These are phyloP conservation scores for Marchantia paleacea DNA, from an alignment of 225 moss, liverwort and hornwort species.

Conservation along the genomic window DNA sequence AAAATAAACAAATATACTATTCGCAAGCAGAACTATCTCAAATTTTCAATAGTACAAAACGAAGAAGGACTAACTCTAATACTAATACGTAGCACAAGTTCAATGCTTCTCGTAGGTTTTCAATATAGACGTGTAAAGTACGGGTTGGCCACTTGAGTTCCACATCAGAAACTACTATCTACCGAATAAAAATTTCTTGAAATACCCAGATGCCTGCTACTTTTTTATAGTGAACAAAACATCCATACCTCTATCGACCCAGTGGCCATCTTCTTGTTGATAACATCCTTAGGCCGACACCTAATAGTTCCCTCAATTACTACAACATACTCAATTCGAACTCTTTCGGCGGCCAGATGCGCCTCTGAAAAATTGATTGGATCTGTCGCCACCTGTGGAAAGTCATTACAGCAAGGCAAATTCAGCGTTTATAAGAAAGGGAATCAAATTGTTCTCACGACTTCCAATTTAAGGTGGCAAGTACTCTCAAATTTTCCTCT, in stretches of 20 bases:
- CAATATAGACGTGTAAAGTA: too few species aligned
- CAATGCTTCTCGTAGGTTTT: too few species aligned
- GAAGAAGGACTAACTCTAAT: too few species aligned
- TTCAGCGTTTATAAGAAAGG: not conserved
- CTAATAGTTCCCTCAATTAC: slow-evolving; percentile 82
- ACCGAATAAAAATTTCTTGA: not conserved
- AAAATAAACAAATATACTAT: not conserved
- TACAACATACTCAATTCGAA: slow-evolving; percentile 88
- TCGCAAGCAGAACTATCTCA: not conserved
- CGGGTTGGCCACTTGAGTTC: too few species aligned
- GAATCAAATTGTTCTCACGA: not conserved
- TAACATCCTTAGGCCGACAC: slow-evolving; percentile 76
- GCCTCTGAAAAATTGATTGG: slow-evolving; percentile 68
- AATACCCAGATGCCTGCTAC: not conserved
- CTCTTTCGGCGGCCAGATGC: slow-evolving; percentile 69
- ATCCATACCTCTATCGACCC: slow-evolving; percentile 73
- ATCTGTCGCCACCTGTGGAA: slow-evolving; percentile 69
- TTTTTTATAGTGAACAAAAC: not conserved
- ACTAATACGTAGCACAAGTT: too few species aligned
- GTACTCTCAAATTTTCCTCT: not conserved
- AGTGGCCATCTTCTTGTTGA: slow-evolving; percentile 83
- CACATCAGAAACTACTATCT: too few species aligned
- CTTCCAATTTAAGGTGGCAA: not conserved
- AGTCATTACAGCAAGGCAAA: not conserved
- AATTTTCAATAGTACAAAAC: not conserved